Evolutionary conservation across 108 stramenopile genomes (phyloP), one percentile per base, ranked within the genome.

Genomic region (Cyclotella sp.): DNA sequence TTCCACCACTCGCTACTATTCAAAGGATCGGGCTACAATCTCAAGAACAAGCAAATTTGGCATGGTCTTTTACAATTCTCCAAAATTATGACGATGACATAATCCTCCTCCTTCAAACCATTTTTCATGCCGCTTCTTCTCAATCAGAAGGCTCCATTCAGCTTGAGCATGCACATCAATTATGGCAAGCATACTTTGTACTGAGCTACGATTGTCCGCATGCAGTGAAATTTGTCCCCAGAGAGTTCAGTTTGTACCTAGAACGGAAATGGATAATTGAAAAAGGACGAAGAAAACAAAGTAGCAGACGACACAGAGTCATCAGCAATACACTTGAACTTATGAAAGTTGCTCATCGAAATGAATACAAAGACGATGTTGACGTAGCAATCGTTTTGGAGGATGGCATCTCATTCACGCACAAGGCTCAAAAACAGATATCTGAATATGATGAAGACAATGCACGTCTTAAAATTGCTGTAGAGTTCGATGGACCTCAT

Each of bases 301-400:
- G 91, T 84, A 93, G 93, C 72, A 86, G 84, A 28, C 76, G 93
- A 24, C 95, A 96, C 63, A 76, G 75, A 70, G 82, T 86, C n/a
- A 82, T 96, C 42, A 92, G 91, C 71, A 81, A 89, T 49, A 84
- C 86, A 11, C 82, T 96, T 1, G 58, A 86, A 43, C 79, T 92
- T 1, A 92, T 96, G 93, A 87, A 86, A 41, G 89, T 96, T 41
- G 76, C 81, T 22, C 95, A 93, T 66, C 68, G 78, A 63, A 96
- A 96, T 69, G 95, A 96, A 81, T 89, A 93, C 73, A 91, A 93
- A 49, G 95, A 95, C 71, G 95, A 96, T 69, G 91, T 96, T 70
- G 95, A 96, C 65, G 90, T 96, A 11, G 92, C 95, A 5, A 93
- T 96, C 34, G 88, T 93, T 52, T 72, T 95, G 43, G 84, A 93